These are phyloP conservation scores for Mycena galericulata DNA, from an alignment of 768 basidiomycete species.

Conservation along the genomic window DNA sequence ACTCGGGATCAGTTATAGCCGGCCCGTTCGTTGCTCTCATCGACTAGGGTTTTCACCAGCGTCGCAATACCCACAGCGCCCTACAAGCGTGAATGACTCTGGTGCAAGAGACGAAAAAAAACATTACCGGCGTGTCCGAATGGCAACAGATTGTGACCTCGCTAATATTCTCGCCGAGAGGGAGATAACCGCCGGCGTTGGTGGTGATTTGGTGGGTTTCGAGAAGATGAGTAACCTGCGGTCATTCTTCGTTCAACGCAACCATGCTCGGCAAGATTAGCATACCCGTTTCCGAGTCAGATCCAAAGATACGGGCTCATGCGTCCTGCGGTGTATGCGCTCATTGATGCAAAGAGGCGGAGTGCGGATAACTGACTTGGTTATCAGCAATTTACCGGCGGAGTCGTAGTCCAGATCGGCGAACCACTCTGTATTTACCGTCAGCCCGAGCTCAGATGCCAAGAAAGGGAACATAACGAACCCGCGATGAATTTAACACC, in stretches of 20 bases:
- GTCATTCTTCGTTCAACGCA: not conserved
- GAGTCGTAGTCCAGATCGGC: conserved; percentile 72
- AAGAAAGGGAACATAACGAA: conserved; percentile 33
- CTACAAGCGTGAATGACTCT: conserved; percentile 40
- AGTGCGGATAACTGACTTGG: conserved; percentile 53
- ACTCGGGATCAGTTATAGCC: conserved; percentile 44
- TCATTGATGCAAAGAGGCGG: not conserved
- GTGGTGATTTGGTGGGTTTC: conserved; percentile 61
- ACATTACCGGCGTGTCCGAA: conserved; percentile 68
- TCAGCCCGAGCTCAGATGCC: conserved; percentile 30
- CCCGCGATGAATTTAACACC: conserved; percentile 74
- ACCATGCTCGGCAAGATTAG: not conserved
- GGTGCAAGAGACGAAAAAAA: conserved; percentile 11
- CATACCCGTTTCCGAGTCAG: conserved; percentile 59
- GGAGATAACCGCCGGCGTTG: conserved; percentile 51
- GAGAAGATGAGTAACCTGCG: conserved; percentile 60
- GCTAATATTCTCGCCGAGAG: conserved; percentile 55
- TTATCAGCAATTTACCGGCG: conserved; percentile 70
- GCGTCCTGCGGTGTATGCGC: conserved; percentile 57
- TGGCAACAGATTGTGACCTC: conserved; percentile 76
- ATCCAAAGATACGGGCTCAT: conserved; percentile 58
- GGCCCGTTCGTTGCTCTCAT: conserved; percentile 58
- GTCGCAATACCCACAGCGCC: conserved; percentile 65
- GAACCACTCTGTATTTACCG: conserved; percentile 74
- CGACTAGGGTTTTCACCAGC: conserved; percentile 66